Conservation (phyloP, 768 basidiomycete genomes). For the Sarcodon aspratus region DNA sequence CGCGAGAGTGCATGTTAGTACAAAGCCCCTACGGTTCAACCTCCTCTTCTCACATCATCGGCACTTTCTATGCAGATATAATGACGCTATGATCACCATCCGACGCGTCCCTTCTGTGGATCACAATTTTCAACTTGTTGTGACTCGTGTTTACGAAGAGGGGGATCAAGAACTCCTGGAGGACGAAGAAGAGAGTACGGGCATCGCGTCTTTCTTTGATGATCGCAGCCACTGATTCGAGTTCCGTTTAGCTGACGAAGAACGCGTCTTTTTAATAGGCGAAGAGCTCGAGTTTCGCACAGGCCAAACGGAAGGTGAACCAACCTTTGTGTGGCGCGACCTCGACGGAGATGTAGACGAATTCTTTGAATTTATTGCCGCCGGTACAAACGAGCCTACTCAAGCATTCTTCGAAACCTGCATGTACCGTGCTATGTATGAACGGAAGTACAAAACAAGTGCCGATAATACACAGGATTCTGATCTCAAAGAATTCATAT, state of each 20-base stretch:
- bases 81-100: slow-evolving; percentile 91
- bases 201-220: not conserved
- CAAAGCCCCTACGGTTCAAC: not conserved
- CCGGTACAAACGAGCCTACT: slow-evolving; percentile 66
- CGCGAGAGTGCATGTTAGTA: slow-evolving; percentile 93
- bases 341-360: slow-evolving; percentile 87
- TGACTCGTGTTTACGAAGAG: slow-evolving; percentile 95
- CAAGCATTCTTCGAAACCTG: slow-evolving; percentile 86
- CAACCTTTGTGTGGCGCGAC: slow-evolving; percentile 87
- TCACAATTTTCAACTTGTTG: slow-evolving; percentile 83
- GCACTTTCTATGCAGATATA: slow-evolving; percentile 47
- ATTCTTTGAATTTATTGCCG: slow-evolving; percentile 82
- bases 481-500: slow-evolving; percentile 72
- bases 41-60: not conserved
- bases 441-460: slow-evolving; percentile 72
- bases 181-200: slow-evolving; percentile 83
- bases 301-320: slow-evolving; percentile 61
- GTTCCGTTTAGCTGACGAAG: slow-evolving; percentile 67
- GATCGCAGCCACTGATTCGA: slow-evolving; percentile 1
- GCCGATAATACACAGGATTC: slow-evolving; percentile 58
- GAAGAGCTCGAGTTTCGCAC: slow-evolving; percentile 82
- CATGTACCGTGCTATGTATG: slow-evolving; percentile 94
- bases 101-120: slow-evolving; percentile 68
- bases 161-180: slow-evolving; percentile 92
- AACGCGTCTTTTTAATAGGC: slow-evolving; percentile 84